Base-by-base conservation (phyloP, 2,329 filamentous ascomycete species). In the Byssochlamys sp. region DNA sequence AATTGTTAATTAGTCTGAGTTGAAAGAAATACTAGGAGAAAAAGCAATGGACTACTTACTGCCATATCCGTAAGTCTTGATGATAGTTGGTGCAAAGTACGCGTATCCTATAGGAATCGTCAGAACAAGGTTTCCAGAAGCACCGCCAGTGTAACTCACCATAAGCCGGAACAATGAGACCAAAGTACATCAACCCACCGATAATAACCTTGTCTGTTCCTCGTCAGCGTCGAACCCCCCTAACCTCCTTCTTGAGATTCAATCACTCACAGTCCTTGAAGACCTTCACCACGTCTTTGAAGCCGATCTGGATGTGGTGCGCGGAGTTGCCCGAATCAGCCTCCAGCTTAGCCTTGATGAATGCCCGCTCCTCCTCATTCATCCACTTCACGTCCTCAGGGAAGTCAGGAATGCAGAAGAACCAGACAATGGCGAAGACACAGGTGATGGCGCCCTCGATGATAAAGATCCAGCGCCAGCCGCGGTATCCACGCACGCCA, bases 111-210 rank as follows among this genome's bases (percentile, higher is more conserved):
- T 50, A 62, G 12, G n/a, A 27, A 14, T 45, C 55, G 52, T 59
- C 29, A 63, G 54, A n/a, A 55, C 52, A 29, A n/a, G n/a, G 5
- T 51, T 12, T 6, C 25, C 27, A 31, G 2, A 50, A 35, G 28
- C 35, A 33, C 11, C 45, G n/a, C 14, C n/a, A 48, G 24, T 29
- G 25, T 1, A 28, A 61, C 65, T 53, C 60, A 65, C 85, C 80
- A 68, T 90, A 91, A 3, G 86, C 87, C 0, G 88, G 87, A 1
- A 91, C 87, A 62, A 91, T 84, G 59, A 91, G 78, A 10, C 88
- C 88, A 65, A 91, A 85, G 73, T 91, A 92, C 87, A 91, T 91
- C 70, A 91, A 79, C 0, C 86, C 87, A 51, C 86, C 88, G 12
- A 90, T 71, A 65, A 89, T 82, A 64, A 91, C 80, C 71, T 89